Evolutionary conservation across 768 basidiomycete species (phyloP).

Genomic region (Lactarius hengduanensis): DNA sequence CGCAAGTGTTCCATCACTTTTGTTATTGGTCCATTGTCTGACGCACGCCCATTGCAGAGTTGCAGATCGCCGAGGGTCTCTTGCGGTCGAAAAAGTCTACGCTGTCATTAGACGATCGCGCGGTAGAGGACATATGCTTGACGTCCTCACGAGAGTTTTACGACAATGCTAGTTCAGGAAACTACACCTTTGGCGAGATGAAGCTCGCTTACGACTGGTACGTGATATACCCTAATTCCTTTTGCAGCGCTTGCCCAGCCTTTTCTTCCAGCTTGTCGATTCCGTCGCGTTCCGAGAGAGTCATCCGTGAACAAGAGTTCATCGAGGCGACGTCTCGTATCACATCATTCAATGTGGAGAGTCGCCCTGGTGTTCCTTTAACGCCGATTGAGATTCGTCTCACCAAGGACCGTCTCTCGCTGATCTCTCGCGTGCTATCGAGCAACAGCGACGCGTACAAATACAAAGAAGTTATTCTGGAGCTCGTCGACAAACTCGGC

Average conservation of each 20-base stretch:
- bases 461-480: slow-evolving; percentile 88
- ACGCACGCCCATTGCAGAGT: slow-evolving; percentile 44
- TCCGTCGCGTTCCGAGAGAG: slow-evolving; percentile 57
- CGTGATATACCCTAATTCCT: slow-evolving; percentile 7
- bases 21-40: not conserved
- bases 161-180: slow-evolving; percentile 90
- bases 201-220: slow-evolving; percentile 96
- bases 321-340: slow-evolving; percentile 97
- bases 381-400: slow-evolving; percentile 93
- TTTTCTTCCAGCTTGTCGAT: slow-evolving; percentile 64
- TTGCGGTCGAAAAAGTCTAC: slow-evolving; percentile 48
- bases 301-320: slow-evolving; percentile 78
- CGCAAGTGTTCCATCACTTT: slow-evolving; percentile 56
- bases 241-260: not conserved
- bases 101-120: slow-evolving; percentile 47
- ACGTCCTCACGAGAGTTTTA: slow-evolving; percentile 86
- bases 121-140: slow-evolving; percentile 77
- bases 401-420: slow-evolving; percentile 81
- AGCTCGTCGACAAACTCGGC: slow-evolving; percentile 87
- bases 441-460: slow-evolving; percentile 86
- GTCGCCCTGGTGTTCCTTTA: slow-evolving; percentile 71
- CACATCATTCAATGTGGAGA: slow-evolving; percentile 84
- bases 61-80: slow-evolving; percentile 63
- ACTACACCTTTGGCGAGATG: slow-evolving; percentile 93
- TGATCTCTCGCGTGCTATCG: slow-evolving; percentile 84